These are phyloP conservation scores for Symbiotaphrina buchneri DNA, from an alignment of 495 filamentous ascomycete species.

Conservation along the genomic window DNA sequence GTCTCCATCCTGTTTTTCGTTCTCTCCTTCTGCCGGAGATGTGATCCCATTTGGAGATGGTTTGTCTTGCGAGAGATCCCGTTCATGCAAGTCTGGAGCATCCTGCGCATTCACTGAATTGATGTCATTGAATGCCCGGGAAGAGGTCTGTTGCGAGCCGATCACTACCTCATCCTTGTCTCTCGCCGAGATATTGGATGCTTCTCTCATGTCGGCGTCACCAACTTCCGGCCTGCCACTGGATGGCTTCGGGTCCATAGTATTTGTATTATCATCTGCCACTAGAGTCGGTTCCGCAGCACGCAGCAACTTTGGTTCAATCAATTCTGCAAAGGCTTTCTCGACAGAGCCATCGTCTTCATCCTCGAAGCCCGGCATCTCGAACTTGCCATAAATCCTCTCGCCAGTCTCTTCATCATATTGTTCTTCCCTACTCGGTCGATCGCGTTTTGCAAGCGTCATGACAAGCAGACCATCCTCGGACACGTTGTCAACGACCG, in stretches of 20 bases:
- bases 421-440: constrained; percentile 21
- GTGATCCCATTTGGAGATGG: too few relatives aligned
- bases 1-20: not conserved
- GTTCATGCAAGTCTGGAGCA: too few relatives aligned
- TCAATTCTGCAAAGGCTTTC: constrained; percentile 29
- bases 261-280: not conserved
- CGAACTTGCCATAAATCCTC: constrained; percentile 38
- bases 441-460: constrained; percentile 47
- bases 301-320: constrained; percentile 36
- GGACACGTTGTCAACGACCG: constrained; percentile 27
- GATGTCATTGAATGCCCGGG: too few relatives aligned
- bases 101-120: too few relatives aligned
- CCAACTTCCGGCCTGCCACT: too few relatives aligned
- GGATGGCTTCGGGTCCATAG: not conserved
- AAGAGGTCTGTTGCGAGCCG: too few relatives aligned
- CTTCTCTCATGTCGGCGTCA: too few relatives aligned
- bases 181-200: too few relatives aligned
- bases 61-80: too few relatives aligned
- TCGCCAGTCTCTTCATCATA: constrained; percentile 30
- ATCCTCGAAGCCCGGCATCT: constrained; percentile 32
- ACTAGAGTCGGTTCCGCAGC: constrained; percentile 7
- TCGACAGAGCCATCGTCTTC: constrained; percentile 29
- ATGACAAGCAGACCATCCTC: constrained; percentile 30
- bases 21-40: not conserved
- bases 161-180: too few relatives aligned